Evolutionary conservation across 768 basidiomycete species (phyloP), one percentile per base, ranked within the genome.

Genomic region (Hygrophorus russula): DNA sequence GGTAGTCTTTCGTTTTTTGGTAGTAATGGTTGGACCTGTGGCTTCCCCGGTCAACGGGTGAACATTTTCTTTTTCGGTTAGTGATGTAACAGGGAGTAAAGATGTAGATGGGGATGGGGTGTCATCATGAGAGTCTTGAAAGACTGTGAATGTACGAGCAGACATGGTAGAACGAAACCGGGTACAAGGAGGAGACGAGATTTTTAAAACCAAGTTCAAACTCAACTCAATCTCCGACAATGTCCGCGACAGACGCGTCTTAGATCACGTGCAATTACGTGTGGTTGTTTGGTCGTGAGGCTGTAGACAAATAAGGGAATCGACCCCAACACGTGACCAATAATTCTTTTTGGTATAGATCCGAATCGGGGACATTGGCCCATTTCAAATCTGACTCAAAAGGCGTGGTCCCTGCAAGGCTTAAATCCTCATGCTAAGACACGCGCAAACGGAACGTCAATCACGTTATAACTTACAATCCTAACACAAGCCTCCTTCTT

Each of bases 11-110:
- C 81, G 72, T 56, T 83, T 83, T 64, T 82, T 83, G 5, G 59
- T 58, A 20, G 61, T 56, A 13, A 62, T 54, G 4, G 50, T 51
- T 12, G 63, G 53, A 29, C 65, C 71, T 2, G 77, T 60, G 30
- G 74, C 76, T 46, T 74, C 70, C 5, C 85, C 85, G 2, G 85
- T 87, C 52, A 80, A 49, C 36, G 85, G 85, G 58, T 87, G 71
- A 35, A 79, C 66, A 56, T 88, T 88, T 63, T 88, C 85, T 69
- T 88, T 88, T 66, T 86, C 82, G n/a, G 44, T 15, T 20, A 33
- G 43, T 30, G 43, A 36, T 36, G 36, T 27, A 12, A 27, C 34
- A 36, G 29, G 29, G 9, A 14, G 28, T 31, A 17, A 15, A 5
- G 40, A 43, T 4, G 35, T 12, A n/a, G 36, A 37, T 24, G 37